Base-by-base conservation (phyloP, 257 asterid genomes). In the Voacanga thouarsii region DNA sequence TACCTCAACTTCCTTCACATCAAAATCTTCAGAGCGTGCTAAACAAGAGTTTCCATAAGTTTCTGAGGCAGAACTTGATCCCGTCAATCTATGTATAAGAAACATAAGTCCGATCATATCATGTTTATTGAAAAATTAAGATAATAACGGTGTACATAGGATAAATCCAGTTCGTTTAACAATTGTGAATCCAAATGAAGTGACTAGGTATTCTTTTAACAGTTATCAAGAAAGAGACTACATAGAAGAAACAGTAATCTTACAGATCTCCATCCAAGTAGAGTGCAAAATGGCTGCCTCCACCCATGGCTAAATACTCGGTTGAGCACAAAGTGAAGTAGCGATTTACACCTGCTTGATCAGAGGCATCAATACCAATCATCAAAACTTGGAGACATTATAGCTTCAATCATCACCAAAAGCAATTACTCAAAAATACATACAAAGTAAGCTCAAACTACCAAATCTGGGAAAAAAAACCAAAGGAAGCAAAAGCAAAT, bases 1-100 rank as follows among this genome's bases (percentile, higher is more conserved):
- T 92, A 95, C 98, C 99, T 95, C 98, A 60, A 89, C 87, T 86
- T 89, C 98, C 86, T 92, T 91, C 79, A 95, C 92, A 77, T 88
- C 89, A 72, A 92, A 95, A 83, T 89, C 92, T 69, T 87, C 82
- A 1, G 93, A 72, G 79, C 72, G 79, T 3, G 98, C 93, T 82
- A 95, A 86, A 82, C 98, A 90, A 60, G 97, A 90, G 80, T 93
- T 93, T 71, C 90, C 94, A 67, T 89, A 93, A 66, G 99, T 95
- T 85, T 95, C 98, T 12, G 98, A 93, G 53, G 90, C 87, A 7
- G 96, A 91, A 84, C 99, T 95, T 44, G 98, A 91, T 81, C 99
- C 99, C 44, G 72, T 88, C 84, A 85, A 89, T 83, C 98, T 64
- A 44, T 45, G 41, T 14, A 12, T 28, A 30, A 15, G 39, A 73